These are phyloP conservation scores for Talaromyces albobiverticillius DNA, from an alignment of 2,329 filamentous ascomycete genomes.

Conservation along the genomic window DNA sequence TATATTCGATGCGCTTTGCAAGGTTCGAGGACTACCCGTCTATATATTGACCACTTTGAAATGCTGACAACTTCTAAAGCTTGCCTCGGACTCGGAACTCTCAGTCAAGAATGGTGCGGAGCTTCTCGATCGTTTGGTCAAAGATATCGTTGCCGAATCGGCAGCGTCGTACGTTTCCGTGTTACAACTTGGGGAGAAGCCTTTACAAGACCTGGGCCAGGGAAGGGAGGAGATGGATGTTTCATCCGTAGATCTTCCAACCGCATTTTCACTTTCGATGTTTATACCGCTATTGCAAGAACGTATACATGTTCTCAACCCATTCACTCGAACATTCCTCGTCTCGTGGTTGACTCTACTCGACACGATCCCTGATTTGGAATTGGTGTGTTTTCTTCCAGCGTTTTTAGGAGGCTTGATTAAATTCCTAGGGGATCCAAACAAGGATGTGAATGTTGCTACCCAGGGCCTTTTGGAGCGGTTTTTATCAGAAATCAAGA, in stretches of 20 bases:
- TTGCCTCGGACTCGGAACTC: slow-evolving; percentile 91
- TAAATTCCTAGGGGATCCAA: slow-evolving; percentile 87
- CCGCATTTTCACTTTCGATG: slow-evolving; percentile 82
- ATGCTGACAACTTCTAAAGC: slow-evolving; percentile 50
- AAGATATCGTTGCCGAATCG: slow-evolving; percentile 94
- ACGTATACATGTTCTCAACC: slow-evolving; percentile 88
- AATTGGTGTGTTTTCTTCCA: slow-evolving; percentile 87
- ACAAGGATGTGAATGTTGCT: slow-evolving; percentile 89
- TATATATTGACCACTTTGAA: neutral
- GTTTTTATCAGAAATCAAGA: slow-evolving; percentile 89
- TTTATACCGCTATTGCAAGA: slow-evolving; percentile 95
- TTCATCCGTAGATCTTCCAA: slow-evolving; percentile 58
- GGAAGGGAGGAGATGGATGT: slow-evolving; percentile 37
- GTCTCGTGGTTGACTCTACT: slow-evolving; percentile 94
- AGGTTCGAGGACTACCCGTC: slow-evolving; percentile 55
- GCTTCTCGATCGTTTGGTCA: slow-evolving; percentile 87
- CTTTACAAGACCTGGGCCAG: slow-evolving; percentile 45
- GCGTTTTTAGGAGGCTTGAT: slow-evolving; percentile 87
- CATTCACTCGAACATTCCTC: slow-evolving; percentile 90
- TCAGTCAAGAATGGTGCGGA: slow-evolving; percentile 98
- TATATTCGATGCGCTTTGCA: slow-evolving; percentile 95
- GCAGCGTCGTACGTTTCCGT: slow-evolving; percentile 93
- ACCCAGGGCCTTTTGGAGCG: slow-evolving; percentile 86
- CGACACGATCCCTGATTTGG: slow-evolving; percentile 94
- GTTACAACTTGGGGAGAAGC: slow-evolving; percentile 52